Base-by-base conservation (phyloP, 139 green algal species). In the Chlorella sorokiniana region DNA sequence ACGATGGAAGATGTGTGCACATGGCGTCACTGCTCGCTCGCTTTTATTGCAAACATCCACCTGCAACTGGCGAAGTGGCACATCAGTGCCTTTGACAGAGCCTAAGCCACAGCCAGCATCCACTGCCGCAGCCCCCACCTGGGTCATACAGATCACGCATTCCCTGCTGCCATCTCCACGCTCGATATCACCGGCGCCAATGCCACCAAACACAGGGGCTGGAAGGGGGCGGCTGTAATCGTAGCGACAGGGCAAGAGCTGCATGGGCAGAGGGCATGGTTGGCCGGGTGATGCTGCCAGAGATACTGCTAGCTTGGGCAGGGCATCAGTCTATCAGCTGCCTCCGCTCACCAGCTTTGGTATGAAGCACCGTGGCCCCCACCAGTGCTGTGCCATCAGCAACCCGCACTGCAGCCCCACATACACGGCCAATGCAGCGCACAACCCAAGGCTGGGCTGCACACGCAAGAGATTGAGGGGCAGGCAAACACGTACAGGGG, bases 91-190 rank as follows among this genome's bases (percentile, higher is more conserved):
- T 38, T 7, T 54, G 23, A 31, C n/a, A n/a, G 48, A 59, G 11
- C 48, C 48, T 59, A 59, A 25, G 16, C 48, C 48, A 59, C 48
- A 10, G 44, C 10, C 29, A 8, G 35, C 10, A 42, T 38, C 74
- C 8, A 72, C 31, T 7, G 48, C 20, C 56, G 6, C 56, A 65
- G n/a, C n/a, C n/a, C 56, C 56, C 56, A 65, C 56, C 41, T 29
- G 56, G 38, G 18, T 87, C 94, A 98, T 98, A 88, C 94, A 98
- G 69, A 98, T 98, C 33, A 96, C 94, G 81, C 94, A 98, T 74
- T 98, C 94, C 61, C 63, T 41, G 31, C 63, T 22, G 31, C 63
- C 31, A 10, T 31, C 59, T 65, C 20, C 9, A 31, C 25, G 22
- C 22, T 7, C 14, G 14, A 16, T 16, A 31, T 40, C 63, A 45